Conservation (phyloP, 257 asterid species). For the Apocynum venetum region DNA sequence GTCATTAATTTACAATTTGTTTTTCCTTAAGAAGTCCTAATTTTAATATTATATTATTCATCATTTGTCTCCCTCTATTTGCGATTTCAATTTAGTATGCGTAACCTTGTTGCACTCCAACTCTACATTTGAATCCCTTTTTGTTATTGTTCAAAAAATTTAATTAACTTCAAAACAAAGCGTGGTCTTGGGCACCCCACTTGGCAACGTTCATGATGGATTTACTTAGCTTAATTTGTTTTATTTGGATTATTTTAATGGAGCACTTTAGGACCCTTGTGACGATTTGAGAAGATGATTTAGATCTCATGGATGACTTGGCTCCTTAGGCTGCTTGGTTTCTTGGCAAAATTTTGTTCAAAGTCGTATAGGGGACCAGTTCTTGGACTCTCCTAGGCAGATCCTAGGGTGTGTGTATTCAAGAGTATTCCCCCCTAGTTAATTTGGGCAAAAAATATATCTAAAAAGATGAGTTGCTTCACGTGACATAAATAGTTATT, state of each 20-base stretch:
- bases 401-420: neutral
- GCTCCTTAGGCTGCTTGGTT: neutral
- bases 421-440: neutral
- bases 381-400: neutral
- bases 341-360: conserved; percentile 10
- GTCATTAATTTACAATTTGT: too few relatives aligned
- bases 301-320: neutral
- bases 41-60: conserved; percentile 6
- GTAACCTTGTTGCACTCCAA: conserved; percentile 25
- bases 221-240: neutral
- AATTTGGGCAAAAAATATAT: neutral
- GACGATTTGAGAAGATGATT: conserved; percentile 2
- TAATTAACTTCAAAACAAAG: neutral
- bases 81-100: conserved; percentile 16
- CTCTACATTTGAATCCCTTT: neutral
- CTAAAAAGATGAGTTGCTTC: too few relatives aligned
- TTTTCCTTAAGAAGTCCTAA: neutral
- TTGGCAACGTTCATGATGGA: neutral
- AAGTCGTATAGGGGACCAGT: neutral
- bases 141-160: too few relatives aligned
- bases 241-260: conserved; percentile 13
- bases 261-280: conserved; percentile 21
- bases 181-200: conserved; percentile 19
- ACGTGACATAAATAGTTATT: too few relatives aligned
- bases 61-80: conserved; percentile 17